Conservation (phyloP, 306 rosid species). For the Cucurbita moschata region DNA sequence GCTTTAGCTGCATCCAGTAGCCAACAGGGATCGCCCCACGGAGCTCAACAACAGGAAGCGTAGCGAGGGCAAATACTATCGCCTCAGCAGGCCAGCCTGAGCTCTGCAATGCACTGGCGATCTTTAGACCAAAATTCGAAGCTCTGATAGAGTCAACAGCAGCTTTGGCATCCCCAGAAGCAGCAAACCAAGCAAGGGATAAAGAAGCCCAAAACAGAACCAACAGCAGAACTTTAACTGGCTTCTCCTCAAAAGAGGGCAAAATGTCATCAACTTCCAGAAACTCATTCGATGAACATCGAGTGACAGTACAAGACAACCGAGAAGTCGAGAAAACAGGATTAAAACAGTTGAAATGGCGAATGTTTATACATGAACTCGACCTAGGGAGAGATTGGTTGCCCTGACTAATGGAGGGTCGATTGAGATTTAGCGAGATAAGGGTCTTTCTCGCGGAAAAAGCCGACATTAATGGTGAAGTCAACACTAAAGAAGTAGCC, state of each 20-base stretch:
- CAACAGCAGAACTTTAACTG: conserved; percentile 44
- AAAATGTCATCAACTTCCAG: conserved; percentile 28
- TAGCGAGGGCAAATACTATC: conserved; percentile 72
- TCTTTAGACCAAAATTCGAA: conserved; percentile 60
- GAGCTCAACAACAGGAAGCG: conserved; percentile 90
- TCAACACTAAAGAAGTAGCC: conserved; percentile 24
- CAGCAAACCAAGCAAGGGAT: conserved; percentile 70
- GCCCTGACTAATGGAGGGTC: background rate
- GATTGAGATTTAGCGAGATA: conserved; percentile 10
- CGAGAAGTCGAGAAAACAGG: conserved; percentile 13
- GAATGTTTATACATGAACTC: conserved; percentile 11
- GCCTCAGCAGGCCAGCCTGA: conserved; percentile 70
- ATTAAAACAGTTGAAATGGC: background rate
- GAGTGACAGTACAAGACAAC: conserved; percentile 6
- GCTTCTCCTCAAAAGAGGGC: conserved; percentile 28
- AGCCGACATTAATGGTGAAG: conserved; percentile 22
- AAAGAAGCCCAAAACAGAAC: conserved; percentile 69
- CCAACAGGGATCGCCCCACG: conserved; percentile 98
- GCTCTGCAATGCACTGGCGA: conserved; percentile 49
- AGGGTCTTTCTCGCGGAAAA: conserved; percentile 26
- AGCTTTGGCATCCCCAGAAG: conserved; percentile 77
- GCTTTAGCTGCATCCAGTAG: conserved; percentile 78
- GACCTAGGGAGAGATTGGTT: conserved; percentile 9
- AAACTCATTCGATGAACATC: conserved; percentile 27
- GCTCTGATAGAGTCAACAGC: conserved; percentile 72